Evolutionary conservation across 306 rosid genomes (phyloP), one percentile per base, ranked within the genome.

Genomic region (Elaeagnus macrophylla): DNA sequence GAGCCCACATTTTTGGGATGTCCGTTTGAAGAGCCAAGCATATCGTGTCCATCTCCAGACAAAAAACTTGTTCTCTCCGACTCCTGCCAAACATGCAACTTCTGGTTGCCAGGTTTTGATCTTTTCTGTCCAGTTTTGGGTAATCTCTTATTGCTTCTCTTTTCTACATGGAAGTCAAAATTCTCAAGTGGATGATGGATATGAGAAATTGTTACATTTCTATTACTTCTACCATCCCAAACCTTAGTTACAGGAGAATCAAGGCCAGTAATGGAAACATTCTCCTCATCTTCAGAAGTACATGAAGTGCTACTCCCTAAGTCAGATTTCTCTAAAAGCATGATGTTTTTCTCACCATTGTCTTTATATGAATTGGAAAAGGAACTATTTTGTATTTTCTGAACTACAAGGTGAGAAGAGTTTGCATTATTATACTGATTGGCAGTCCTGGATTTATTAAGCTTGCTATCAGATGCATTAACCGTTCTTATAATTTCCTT

Each of bases 101-200:
- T 71, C 56, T 63, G 67, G 70, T 67, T 83, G 69, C 75, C 79
- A 54, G 75, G 47, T 56, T 81, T 71, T 52, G 85, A 77, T 77
- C 88, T 78, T 74, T 84, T 87, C 67, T 72, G 70, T 47, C 75
- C 76, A 73, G 68, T 59, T 70, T 75, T 71, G 17, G 78, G 66
- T 59, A 72, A 42, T 67, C 81, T 74, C 14, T 65, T 75, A 67
- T 77, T 56, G 56, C 39, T 73, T 70, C 71, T 82, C 78, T 93
- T 83, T 45, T 61, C 50, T 12, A 56, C 36, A 73, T 59, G 84
- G 53, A 71, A 67, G 57, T 68, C 85, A 57, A 69, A 56, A 79
- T 67, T 82, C 72, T 93, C 99, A 69, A 93, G 99, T 46, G 99
- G 99, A 71, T 93, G 99, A 79, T 84, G 99, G 71, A 93, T 83